These are phyloP conservation scores for Gastrodia elata DNA, from an alignment of 106 monocot species.

Conservation along the genomic window DNA sequence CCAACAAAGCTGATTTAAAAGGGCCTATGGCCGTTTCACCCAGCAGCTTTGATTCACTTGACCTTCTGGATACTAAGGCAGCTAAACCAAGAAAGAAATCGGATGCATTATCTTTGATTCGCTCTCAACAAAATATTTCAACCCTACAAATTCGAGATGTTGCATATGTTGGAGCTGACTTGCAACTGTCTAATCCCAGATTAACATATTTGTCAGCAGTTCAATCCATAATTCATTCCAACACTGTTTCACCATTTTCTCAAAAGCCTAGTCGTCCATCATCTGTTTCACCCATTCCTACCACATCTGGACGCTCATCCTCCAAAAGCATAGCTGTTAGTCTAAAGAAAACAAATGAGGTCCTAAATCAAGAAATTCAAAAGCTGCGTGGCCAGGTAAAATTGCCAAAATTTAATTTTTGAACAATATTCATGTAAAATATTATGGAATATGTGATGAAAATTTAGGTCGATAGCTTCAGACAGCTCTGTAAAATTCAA, in stretches of 20 bases:
- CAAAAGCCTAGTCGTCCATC: conserved; percentile 57
- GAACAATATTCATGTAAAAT: neutral
- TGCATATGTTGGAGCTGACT: conserved; percentile 35
- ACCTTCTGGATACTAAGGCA: conserved; percentile 63
- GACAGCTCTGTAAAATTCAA: conserved; percentile 40
- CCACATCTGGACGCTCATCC: conserved; percentile 46
- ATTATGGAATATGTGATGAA: neutral
- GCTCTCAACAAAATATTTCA: conserved; percentile 21
- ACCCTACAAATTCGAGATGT: conserved; percentile 45
- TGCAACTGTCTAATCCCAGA: conserved; percentile 24
- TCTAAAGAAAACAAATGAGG: conserved; percentile 73
- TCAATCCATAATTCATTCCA: conserved; percentile 41
- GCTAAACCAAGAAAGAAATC: conserved; percentile 60
- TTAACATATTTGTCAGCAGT: conserved; percentile 23
- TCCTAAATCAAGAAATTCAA: conserved; percentile 75
- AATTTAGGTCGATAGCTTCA: conserved; percentile 37
- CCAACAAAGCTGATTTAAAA: conserved; percentile 39
- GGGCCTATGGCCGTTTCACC: conserved; percentile 18
- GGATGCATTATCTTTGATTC: conserved; percentile 31
- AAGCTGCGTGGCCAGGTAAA: conserved; percentile 69
- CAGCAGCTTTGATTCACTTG: conserved; percentile 62
- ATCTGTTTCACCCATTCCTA: conserved; percentile 52
- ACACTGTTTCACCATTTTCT: conserved; percentile 78
- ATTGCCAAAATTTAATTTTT: neutral
- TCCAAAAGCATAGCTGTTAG: conserved; percentile 53